These are phyloP conservation scores for Oxytropis ochrocephala DNA, from an alignment of 306 rosid species.

Conservation along the genomic window DNA sequence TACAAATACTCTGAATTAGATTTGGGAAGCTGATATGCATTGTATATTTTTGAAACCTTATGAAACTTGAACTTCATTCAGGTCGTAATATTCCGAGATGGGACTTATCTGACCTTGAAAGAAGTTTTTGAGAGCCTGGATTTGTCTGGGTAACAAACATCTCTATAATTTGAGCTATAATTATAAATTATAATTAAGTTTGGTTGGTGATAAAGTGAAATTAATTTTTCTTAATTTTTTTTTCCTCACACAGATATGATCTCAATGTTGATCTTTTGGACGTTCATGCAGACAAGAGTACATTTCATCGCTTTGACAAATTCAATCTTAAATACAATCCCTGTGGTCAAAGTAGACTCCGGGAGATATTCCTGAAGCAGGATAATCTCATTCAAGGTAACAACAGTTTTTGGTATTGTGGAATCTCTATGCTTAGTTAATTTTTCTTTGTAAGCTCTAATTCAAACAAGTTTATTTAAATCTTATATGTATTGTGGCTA, in stretches of 20 bases:
- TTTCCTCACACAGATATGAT: conserved; percentile 55
- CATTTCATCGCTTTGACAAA: conserved; percentile 96
- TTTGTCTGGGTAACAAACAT: conserved; percentile 61
- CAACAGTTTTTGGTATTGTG: neutral
- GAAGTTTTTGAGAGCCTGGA: conserved; percentile 97
- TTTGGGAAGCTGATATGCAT: neutral
- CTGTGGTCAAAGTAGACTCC: conserved; percentile 97
- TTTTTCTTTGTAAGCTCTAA: neutral
- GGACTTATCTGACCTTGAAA: conserved; percentile 89
- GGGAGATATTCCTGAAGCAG: conserved; percentile 96
- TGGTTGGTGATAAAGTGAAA: neutral
- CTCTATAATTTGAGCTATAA: neutral
- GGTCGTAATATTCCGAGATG: conserved; percentile 99
- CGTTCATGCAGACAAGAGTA: conserved; percentile 98
- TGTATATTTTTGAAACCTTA: neutral
- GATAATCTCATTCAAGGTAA: conserved; percentile 96
- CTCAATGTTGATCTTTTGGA: conserved; percentile 96
- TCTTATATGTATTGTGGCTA: neutral
- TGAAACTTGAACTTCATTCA: conserved; percentile 20
- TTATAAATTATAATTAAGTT: neutral
- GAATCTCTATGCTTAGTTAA: neutral
- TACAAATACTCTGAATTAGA: neutral
- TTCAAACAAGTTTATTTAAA: neutral
- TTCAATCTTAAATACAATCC: conserved; percentile 94
- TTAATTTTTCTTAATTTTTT: conserved; percentile 13